phyloP scores from a whole-genome alignment of 2,329 filamentous ascomycete genomes.

The Hymenoscyphus infarciens region DNA sequence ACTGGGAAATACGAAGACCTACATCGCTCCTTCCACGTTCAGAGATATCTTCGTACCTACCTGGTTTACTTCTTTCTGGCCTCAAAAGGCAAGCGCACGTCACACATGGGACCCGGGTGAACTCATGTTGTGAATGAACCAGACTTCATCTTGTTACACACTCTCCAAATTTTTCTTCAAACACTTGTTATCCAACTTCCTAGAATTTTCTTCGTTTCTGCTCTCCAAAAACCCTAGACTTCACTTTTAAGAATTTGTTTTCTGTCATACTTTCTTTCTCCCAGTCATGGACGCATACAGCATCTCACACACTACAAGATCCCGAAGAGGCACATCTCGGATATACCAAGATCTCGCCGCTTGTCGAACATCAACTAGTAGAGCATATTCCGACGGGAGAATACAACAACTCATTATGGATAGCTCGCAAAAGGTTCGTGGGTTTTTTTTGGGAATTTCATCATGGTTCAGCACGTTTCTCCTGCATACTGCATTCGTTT shows the following conservation, averaged over 20 bases:
- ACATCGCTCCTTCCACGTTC: background rate
- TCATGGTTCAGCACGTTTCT: no score
- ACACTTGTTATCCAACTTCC: background rate
- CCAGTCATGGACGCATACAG: constrained; percentile 22
- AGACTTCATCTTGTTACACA: background rate
- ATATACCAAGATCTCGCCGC: constrained; percentile 29
- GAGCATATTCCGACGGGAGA: constrained; percentile 9
- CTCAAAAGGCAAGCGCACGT: background rate
- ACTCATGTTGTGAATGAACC: background rate
- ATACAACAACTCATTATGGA: constrained; percentile 19
- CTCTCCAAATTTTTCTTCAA: background rate
- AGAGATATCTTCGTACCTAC: background rate
- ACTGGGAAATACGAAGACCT: background rate
- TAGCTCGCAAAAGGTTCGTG: constrained; percentile 16
- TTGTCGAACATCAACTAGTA: constrained; percentile 14
- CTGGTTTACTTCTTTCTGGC: background rate
- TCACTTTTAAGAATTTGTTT: background rate
- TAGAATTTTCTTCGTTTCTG: background rate
- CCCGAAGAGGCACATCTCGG: constrained; percentile 22
- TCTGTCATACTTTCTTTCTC: background rate
- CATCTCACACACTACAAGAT: constrained; percentile 27
- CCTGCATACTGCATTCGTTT: no score
- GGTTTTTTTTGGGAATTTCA: background rate
- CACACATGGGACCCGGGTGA: background rate
- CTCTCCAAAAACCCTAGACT: background rate